Evolutionary conservation across 73 alveolate genomes (phyloP).

Genomic region (Uronychia setigera): DNA sequence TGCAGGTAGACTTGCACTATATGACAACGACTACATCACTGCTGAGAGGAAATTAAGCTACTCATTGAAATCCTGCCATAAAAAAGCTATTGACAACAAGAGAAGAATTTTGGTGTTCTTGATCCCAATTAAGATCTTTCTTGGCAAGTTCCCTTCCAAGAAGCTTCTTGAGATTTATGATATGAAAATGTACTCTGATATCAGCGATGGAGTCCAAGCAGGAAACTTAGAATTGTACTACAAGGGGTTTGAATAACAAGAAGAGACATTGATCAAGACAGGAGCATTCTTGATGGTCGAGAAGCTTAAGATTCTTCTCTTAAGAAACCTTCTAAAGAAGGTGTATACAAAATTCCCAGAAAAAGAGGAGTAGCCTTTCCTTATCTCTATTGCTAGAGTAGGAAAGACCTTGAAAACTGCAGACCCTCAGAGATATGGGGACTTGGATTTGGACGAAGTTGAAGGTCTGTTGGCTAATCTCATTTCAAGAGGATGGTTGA

Average conservation of each 20-base stretch:
- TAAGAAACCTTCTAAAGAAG: conserved; percentile 56
- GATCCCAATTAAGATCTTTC: conserved; percentile 74
- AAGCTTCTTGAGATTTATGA: conserved; percentile 52
- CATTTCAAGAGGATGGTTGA: conserved; percentile 68
- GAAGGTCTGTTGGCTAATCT: conserved; percentile 71
- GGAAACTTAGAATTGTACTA: conserved; percentile 66
- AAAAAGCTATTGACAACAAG: conserved; percentile 39
- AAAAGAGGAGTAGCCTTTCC: neutral
- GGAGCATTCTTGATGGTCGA: conserved; percentile 74
- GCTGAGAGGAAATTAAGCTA: conserved; percentile 68
- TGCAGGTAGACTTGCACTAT: conserved; percentile 54
- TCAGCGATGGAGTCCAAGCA: conserved; percentile 43
- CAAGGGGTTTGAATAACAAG: conserved; percentile 36
- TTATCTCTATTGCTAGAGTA: neutral
- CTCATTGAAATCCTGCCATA: conserved; percentile 66
- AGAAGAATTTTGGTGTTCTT: conserved; percentile 54
- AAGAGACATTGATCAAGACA: conserved; percentile 53
- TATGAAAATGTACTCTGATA: conserved; percentile 46
- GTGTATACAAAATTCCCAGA: conserved; percentile 12
- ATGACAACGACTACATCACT: conserved; percentile 45
- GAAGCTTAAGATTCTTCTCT: conserved; percentile 51
- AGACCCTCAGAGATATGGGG: neutral
- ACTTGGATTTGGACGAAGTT: conserved; percentile 53
- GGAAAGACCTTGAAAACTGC: neutral
- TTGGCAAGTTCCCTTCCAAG: conserved; percentile 65